Evolutionary conservation across 1,139 yeast genomes (phyloP), one percentile per base, ranked within the genome.

Genomic region (Petasospora fabianii): DNA sequence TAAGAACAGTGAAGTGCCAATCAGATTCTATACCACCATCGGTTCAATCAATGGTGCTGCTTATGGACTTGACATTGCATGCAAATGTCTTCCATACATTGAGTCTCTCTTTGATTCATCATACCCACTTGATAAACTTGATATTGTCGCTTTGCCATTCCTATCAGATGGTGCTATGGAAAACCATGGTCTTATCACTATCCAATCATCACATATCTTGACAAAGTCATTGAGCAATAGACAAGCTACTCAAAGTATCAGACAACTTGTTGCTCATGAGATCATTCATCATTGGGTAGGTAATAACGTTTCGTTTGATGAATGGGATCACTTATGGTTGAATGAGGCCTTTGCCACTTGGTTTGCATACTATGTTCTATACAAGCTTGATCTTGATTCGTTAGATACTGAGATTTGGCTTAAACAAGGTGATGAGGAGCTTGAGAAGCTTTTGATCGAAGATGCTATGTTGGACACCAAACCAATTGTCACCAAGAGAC

Each of bases 231-330:
- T 64, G 30, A 51, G 57, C 4, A 55, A 56, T 30, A 39, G 43
- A 8, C 39, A 47, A 5, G 46, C 51, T 1, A 51, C 55, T 14
- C 54, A 55, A 34, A 68, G 64, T 21, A 66, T 75, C 32, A 65
- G 73, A 44, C 83, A 80, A 50, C 66, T 83, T 37, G 56, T 84
- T 7, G 77, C 77, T 2, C 94, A 84, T 55, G 88, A 83, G 56
- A 56, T 83, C 46, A 77, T 81, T 17, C 94, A 84, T 55, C 90
- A 83, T 61, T 84, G 87, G 86, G 61, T 84, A 35, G 92, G 92
- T 3, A 78, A 83, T 49, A 65, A 68, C 50, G 70, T 82, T 1
- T 67, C 84, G 0, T 81, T 82, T 51, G 83, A 79, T 39, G 73
- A 75, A 24, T 83, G 87, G 83, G 71, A 69, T 38, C 68, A 73